Conservation (phyloP, 805 yeast genomes). For the Yarrowia sp. region DNA sequence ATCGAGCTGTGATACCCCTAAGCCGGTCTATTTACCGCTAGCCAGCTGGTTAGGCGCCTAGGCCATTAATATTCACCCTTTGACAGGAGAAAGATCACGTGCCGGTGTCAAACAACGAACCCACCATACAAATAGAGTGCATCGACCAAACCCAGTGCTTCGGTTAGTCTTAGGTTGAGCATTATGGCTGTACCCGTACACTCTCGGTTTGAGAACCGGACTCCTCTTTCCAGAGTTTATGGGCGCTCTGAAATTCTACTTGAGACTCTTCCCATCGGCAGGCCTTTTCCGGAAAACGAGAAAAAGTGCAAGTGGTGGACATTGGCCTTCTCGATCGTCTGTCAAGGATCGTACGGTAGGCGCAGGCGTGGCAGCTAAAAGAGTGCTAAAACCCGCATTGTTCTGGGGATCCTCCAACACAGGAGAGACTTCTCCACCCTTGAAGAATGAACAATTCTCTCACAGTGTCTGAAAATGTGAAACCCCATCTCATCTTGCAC, state of each 20-base stretch:
- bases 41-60: too few relatives aligned
- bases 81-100: conserved; percentile 10
- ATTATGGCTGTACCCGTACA: conserved; percentile 16
- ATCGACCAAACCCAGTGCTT: conserved; percentile 1
- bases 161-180: conserved; percentile 11
- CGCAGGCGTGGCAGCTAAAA: background rate
- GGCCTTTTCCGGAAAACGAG: conserved; percentile 18
- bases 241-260: too few relatives aligned
- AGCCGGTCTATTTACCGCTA: background rate
- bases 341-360: background rate
- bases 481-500: conserved; percentile 35
- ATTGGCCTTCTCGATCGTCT: too few relatives aligned
- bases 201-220: background rate
- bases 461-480: background rate
- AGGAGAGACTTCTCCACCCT: too few relatives aligned
- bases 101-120: background rate
- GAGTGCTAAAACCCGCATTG: conserved; percentile 9
- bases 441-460: too few relatives aligned
- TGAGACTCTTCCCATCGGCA: too few relatives aligned
- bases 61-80: background rate
- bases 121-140: background rate
- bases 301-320: background rate
- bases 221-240: background rate
- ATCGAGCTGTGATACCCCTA: too few relatives aligned
- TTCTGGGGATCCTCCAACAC: too few relatives aligned